phyloP scores from a whole-genome alignment of 2,329 filamentous ascomycete genomes.

The Pyricularia grisea region DNA sequence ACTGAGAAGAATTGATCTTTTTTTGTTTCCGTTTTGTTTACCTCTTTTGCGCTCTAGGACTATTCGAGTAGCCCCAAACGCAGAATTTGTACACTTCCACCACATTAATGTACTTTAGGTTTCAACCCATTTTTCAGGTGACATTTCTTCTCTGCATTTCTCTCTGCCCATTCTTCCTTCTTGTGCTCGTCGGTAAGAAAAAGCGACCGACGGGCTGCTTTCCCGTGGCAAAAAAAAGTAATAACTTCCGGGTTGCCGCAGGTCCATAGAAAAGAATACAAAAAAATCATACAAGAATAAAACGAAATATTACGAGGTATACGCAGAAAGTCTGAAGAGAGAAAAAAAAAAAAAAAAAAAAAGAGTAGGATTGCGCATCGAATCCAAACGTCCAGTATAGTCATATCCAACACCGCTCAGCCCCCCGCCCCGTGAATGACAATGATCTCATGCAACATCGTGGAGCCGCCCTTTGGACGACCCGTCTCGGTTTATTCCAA shows the following conservation, averaged over 20 bases:
- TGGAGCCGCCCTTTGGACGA: background rate
- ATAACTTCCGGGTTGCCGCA: background rate
- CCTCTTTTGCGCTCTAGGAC: background rate
- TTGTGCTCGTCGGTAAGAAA: background rate
- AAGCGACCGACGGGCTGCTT: background rate
- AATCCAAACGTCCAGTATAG: background rate
- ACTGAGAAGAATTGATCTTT: background rate
- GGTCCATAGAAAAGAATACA: background rate
- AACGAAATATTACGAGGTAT: conserved; percentile 1
- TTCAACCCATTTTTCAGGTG: background rate
- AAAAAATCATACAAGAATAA: conserved; percentile 3
- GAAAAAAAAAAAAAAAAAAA: background rate
- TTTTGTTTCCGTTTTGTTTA: background rate
- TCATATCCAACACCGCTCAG: background rate
- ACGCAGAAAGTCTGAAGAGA: background rate
- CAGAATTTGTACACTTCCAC: background rate
- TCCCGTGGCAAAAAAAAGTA: background rate
- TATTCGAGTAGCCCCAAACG: background rate
- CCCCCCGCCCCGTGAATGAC: background rate
- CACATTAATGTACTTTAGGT: background rate
- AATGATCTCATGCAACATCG: background rate
- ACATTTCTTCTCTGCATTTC: background rate
- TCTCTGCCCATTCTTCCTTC: background rate
- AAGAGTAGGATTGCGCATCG: background rate
- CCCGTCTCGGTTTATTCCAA: background rate